Conservation (phyloP, 768 basidiomycete species). For the Boletellus ananas region DNA sequence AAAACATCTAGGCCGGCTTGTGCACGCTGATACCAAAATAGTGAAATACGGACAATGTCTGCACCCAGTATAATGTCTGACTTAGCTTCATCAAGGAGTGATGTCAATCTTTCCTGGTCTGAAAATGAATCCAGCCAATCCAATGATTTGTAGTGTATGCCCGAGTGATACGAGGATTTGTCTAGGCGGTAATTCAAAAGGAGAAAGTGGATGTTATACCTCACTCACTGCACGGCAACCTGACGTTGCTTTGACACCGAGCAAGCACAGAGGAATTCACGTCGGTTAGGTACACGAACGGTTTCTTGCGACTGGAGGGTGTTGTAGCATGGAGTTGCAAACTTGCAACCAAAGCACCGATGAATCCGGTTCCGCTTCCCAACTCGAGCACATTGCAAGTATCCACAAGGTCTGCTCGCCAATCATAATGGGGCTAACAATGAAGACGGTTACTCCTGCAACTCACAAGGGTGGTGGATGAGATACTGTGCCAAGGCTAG, state of each 20-base stretch:
- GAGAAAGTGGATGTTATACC: not conserved
- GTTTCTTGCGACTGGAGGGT: not conserved
- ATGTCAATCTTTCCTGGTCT: constrained; percentile 12
- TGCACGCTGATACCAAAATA: not conserved
- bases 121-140: constrained; percentile 68
- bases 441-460: not conserved
- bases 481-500: constrained; percentile 62
- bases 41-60: constrained; percentile 49
- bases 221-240: constrained; percentile 64
- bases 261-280: constrained; percentile 58
- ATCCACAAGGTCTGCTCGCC: constrained; percentile 5
- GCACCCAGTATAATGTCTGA: constrained; percentile 68
- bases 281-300: constrained; percentile 56
- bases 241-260: constrained; percentile 57
- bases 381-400: constrained; percentile 60
- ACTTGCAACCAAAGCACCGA: constrained; percentile 58
- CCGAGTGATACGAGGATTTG: constrained; percentile 46
- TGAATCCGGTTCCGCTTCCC: constrained; percentile 73
- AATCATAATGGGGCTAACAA: not conserved
- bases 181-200: constrained; percentile 37
- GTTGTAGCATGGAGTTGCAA: constrained; percentile 40
- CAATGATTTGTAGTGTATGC: constrained; percentile 43
- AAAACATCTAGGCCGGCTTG: not conserved
- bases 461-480: constrained; percentile 51
- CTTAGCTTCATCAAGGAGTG: constrained; percentile 37